Conservation (phyloP, 2,329 filamentous ascomycete species). For the Domatiomyces catenatus region DNA sequence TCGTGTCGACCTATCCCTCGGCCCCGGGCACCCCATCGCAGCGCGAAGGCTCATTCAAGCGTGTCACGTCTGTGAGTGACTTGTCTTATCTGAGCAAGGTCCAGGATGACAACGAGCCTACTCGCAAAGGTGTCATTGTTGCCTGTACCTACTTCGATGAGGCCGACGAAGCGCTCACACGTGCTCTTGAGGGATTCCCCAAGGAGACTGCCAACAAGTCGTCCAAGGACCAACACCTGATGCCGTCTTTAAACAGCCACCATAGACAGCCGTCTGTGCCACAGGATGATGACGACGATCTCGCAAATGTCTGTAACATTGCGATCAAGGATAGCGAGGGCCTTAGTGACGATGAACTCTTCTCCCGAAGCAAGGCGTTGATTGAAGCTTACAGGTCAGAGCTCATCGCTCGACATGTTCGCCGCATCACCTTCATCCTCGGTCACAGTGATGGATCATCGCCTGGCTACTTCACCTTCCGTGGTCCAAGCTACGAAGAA, state of each 20-base stretch:
- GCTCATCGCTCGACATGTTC: constrained; percentile 62
- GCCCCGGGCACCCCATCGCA: constrained; percentile 59
- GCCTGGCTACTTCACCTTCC: constrained; percentile 96
- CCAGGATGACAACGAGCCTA: constrained; percentile 51
- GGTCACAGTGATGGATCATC: constrained; percentile 88
- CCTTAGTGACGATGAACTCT: constrained; percentile 63
- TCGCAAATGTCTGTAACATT: constrained; percentile 84
- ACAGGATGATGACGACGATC: constrained; percentile 53
- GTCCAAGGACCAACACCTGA: constrained; percentile 40
- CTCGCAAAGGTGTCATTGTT: constrained; percentile 83
- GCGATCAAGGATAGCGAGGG: constrained; percentile 80
- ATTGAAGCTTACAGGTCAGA: constrained; percentile 73
- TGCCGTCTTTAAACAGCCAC: constrained; percentile 60
- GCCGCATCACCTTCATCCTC: constrained; percentile 89
- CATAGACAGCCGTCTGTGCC: constrained; percentile 25
- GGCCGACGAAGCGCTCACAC: constrained; percentile 68
- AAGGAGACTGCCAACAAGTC: constrained; percentile 41
- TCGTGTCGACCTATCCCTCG: constrained; percentile 67
- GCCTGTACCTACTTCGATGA: constrained; percentile 90
- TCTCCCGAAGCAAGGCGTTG: constrained; percentile 58
- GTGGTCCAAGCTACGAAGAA: constrained; percentile 74
- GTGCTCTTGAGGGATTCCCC: constrained; percentile 73
- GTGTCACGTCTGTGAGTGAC: constrained; percentile 89
- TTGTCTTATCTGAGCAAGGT: constrained; percentile 75
- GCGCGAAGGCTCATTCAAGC: constrained; percentile 54